Conservation (phyloP, 2,329 filamentous ascomycete species). For the Decorospora gaudefroyi region DNA sequence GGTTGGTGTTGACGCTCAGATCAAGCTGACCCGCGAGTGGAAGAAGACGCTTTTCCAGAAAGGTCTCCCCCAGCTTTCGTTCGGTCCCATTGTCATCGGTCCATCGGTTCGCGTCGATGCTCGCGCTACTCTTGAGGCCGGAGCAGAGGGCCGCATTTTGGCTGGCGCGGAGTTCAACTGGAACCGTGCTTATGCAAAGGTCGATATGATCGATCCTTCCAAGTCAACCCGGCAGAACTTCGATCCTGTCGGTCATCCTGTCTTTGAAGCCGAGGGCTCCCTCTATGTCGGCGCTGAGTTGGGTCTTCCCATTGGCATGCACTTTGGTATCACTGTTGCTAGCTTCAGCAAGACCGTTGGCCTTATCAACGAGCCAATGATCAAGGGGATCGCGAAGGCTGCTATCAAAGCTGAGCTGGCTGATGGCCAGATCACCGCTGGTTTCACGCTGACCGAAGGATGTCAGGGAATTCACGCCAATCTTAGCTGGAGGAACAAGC, state of each 20-base stretch:
- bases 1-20: conserved; percentile 4
- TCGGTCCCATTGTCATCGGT: conserved; percentile 1
- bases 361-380: conserved; percentile 4
- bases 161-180: conserved; percentile 6
- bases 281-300: conserved; percentile 2
- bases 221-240: conserved; percentile 5
- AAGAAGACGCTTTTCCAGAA: conserved; percentile 2
- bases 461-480: conserved; percentile 3
- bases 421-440: conserved; percentile 1
- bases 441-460: conserved; percentile 2
- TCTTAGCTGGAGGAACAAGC: conserved; percentile 3
- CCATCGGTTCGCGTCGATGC: background rate
- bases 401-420: conserved; percentile 1
- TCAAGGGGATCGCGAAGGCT: conserved; percentile 6
- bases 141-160: conserved; percentile 1
- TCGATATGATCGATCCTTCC: conserved; percentile 2
- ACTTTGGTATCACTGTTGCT: conserved; percentile 3
- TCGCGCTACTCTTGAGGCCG: conserved; percentile 1
- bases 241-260: background rate
- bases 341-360: conserved; percentile 1
- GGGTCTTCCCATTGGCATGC: conserved; percentile 1
- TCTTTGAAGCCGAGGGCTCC: conserved; percentile 2
- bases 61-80: background rate
- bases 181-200: conserved; percentile 4
- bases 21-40: conserved; percentile 2